phyloP scores from a whole-genome alignment of 2,329 filamentous ascomycete genomes.

The Phaeosphaeriaceae sp. region DNA sequence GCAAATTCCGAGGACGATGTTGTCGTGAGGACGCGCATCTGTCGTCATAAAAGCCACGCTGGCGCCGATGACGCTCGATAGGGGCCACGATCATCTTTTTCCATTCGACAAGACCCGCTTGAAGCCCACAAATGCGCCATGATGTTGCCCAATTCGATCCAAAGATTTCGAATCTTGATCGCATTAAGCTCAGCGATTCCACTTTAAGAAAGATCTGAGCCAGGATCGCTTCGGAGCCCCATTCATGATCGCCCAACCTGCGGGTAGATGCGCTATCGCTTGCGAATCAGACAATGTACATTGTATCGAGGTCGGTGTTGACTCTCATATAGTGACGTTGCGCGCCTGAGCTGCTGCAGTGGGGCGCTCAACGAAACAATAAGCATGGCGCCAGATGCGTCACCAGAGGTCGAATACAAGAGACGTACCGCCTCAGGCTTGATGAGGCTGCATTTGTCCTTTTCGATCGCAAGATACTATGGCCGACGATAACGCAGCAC shows the following conservation, averaged over 20 bases:
- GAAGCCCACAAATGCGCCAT: not conserved
- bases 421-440: not conserved
- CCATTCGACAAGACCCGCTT: not conserved
- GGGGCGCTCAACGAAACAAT: constrained; percentile 1
- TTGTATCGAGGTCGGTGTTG: not conserved
- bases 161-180: not conserved
- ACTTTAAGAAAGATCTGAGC: not conserved
- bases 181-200: not conserved
- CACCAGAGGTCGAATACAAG: not conserved
- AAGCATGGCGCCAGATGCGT: not conserved
- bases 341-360: not conserved
- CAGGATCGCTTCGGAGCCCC: not conserved
- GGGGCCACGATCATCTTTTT: not conserved
- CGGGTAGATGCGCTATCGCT: not conserved
- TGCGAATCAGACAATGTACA: not conserved
- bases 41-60: not conserved
- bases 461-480: constrained; percentile 3
- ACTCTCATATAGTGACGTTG: not conserved
- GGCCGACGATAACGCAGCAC: not conserved
- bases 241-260: not conserved
- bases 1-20: not conserved
- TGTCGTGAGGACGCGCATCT: not conserved
- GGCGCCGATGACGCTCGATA: not conserved
- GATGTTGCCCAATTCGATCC: not conserved
- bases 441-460: not conserved